Base-by-base conservation (phyloP, 1,139 yeast genomes). In the Geotrichum siamense region DNA sequence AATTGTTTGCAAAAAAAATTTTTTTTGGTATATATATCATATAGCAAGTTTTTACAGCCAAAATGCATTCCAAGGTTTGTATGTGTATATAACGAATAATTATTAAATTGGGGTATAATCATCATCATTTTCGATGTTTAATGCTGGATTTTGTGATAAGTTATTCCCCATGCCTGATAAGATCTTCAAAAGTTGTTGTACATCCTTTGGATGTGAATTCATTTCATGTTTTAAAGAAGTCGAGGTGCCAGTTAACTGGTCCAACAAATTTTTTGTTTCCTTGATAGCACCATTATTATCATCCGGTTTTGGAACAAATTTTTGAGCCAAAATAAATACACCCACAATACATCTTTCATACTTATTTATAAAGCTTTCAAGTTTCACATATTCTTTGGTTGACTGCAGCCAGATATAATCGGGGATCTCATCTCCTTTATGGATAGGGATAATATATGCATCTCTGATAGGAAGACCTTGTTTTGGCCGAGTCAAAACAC, bases 361-460 rank as follows among this genome's bases (percentile, higher is more conserved):
- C 2, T 26, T 21, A 17, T 17, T 19, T 13, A 44, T 29, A 16
- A 16, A 15, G 5, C 19, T 6, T 29, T 44, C 42, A 6, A 47
- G 30, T 17, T 26, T 17, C 2, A n/a, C 29, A 8, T 26, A 38
- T 13, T 36, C 32, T 8, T 44, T 43, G 3, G 35, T 26, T 2
- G 31, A 25, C 15, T 36, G 28, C 27, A 47, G 38, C 29, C 42
- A 25, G 23, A 48, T 27, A 38, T 44, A 32, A 13, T 44, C 52
- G 5, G 70, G 69, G 17, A 57, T 38, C 3, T 54, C 51, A 15
- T 57, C 60, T 12, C 47, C 45, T 3, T 56, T 45, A 6, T 55
- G 49, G 19, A 76, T 52, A 1, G 84, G 71, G 27, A 81, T 59
- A 38, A 83, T 52, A 59, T 82, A 83, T 2, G 79, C 71, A 58